Evolutionary conservation across 176 grass and related monocot species (phyloP).

Genomic region (Zoysia japonica): DNA sequence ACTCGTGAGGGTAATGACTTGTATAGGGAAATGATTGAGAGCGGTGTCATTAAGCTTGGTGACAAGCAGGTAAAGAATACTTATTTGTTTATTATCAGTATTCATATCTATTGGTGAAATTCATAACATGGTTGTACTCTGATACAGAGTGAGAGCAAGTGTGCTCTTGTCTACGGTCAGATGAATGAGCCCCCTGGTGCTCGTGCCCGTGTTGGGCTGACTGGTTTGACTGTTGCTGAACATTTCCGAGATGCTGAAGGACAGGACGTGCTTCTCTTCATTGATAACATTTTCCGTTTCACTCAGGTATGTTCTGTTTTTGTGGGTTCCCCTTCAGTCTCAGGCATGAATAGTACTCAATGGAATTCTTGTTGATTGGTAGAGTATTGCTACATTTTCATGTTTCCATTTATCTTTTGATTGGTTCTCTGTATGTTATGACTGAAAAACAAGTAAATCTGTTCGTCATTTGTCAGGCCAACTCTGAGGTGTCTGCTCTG

Average conservation of each 20-base stretch:
- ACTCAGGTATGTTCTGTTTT: constrained; percentile 59
- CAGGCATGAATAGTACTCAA: background rate
- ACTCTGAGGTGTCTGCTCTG: constrained; percentile 98
- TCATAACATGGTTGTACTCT: constrained; percentile 33
- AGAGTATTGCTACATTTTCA: background rate
- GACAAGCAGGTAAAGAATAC: constrained; percentile 74
- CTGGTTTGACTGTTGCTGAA: constrained; percentile 94
- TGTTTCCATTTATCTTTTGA: background rate
- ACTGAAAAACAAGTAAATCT: constrained; percentile 28
- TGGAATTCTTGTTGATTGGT: constrained; percentile 8
- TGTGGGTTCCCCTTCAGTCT: background rate
- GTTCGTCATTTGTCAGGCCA: constrained; percentile 57
- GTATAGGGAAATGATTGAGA: constrained; percentile 99
- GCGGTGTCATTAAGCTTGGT: constrained; percentile 94
- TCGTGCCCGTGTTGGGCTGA: constrained; percentile 91
- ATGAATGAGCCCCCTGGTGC: constrained; percentile 98
- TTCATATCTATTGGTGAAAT: constrained; percentile 18
- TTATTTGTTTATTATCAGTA: background rate
- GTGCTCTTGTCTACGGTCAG: constrained; percentile 92
- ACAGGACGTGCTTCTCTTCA: constrained; percentile 97
- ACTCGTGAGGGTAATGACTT: constrained; percentile 94
- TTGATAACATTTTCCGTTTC: constrained; percentile 99
- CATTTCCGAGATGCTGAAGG: constrained; percentile 97
- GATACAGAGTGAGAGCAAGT: constrained; percentile 83
- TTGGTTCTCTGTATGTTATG: background rate